A percentile compares a stretch with the other conserved stretches of the same genome.
phyloP scores from a whole-genome alignment of 1,139 yeast species.

The Blastobotrys indianensis region DNA sequence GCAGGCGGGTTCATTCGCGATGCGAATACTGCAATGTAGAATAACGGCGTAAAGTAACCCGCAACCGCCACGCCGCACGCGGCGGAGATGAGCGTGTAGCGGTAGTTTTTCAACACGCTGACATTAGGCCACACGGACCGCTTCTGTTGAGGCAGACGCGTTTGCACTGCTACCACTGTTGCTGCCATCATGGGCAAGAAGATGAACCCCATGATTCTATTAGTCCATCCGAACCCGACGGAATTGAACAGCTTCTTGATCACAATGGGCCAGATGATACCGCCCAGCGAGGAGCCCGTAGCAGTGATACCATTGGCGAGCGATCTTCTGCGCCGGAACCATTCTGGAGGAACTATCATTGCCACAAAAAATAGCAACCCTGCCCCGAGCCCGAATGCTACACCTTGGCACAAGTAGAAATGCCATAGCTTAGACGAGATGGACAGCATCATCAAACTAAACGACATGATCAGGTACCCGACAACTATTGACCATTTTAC shows the following conservation, averaged over 20 bases:
- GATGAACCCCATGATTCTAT: conserved; percentile 43
- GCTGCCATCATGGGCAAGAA: conserved; percentile 37
- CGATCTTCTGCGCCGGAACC: conserved; percentile 50
- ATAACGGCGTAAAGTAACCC: conserved; percentile 36
- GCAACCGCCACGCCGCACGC: conserved; percentile 31
- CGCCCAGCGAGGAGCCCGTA: conserved; percentile 61
- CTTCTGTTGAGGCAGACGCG: conserved; percentile 24
- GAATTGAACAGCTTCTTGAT: conserved; percentile 33
- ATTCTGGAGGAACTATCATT: conserved; percentile 35
- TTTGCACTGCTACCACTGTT: conserved; percentile 31
- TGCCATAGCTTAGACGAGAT: conserved; percentile 49
- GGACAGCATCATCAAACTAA: conserved; percentile 47
- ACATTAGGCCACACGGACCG: conserved; percentile 17
- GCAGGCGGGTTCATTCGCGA: conserved; percentile 36
- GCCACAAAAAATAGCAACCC: conserved; percentile 26
- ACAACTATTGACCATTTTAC: conserved; percentile 19
- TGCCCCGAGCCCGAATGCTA: conserved; percentile 47
- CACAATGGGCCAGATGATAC: conserved; percentile 49
- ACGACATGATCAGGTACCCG: conserved; percentile 44
- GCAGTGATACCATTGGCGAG: conserved; percentile 54
- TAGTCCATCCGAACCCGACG: conserved; percentile 50
- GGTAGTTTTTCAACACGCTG: conserved; percentile 19
- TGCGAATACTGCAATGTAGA: conserved; percentile 38
- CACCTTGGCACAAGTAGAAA: conserved; percentile 49
- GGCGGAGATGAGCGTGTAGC: conserved; percentile 18